Evolutionary conservation across 2,329 filamentous ascomycete species (phyloP), one percentile per base, ranked within the genome.

Genomic region (Plenodomus biglobosus): DNA sequence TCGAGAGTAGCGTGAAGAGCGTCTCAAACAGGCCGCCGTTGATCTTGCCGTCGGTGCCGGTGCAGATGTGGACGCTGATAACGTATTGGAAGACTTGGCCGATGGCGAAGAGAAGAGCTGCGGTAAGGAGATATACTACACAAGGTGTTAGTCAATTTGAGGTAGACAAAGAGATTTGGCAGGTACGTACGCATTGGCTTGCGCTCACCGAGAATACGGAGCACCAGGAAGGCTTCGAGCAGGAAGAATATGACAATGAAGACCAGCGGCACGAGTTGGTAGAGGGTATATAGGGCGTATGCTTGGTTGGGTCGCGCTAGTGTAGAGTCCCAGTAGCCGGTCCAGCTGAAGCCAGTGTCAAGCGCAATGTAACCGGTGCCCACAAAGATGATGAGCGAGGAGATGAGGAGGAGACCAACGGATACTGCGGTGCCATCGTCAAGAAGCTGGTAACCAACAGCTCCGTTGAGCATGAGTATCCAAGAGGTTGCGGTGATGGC

Each of bases 31-130:
- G 75, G 5, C 92, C 85, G 41, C 94, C 94, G 68, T 99, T 92
- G 66, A 99, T 95, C 71, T 88, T 91, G 58, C 91, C 90, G 36
- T 78, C 68, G 0, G 91, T 89, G 38, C 90, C 90, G 18, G 85
- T 80, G 78, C 94, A 99, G 52, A 99, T 90, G 70, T 96, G 87
- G 13, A 86, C 82, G 78, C 92, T 97, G 73, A 96, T 81, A 48
- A 92, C 88, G 71, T 96, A 99, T 76, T 96, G 90, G 81, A 99
- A 99, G 56, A 99, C 82, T 69, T 99, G 94, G 16, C 91, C 92
- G 48, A 95, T 82, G 20, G 90, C 91, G 69, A 99, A 99, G 15
- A 96, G 79, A 2, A 97, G 61, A 2, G 80, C 85, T 0, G 92
- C 91, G 1, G 76, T 80, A 2, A 78, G 73, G 17, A 97, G 82